phyloP scores from a whole-genome alignment of 495 filamentous ascomycete genomes.

The Podospora fimiseda region DNA sequence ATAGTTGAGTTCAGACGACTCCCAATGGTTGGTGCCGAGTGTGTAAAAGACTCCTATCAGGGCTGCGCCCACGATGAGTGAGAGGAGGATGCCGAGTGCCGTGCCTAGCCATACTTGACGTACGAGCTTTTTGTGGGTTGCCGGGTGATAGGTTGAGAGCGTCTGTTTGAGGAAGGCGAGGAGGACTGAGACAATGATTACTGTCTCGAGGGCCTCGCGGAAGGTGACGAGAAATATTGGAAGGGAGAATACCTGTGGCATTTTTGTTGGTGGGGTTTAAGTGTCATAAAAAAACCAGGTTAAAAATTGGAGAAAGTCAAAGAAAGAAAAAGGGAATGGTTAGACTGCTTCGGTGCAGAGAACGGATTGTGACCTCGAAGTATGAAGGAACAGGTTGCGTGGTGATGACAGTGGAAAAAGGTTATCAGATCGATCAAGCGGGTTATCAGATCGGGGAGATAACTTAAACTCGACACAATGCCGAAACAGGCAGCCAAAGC shows the following conservation, averaged over 20 bases:
- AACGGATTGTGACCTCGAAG: too few relatives aligned
- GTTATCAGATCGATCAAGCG: conserved; percentile 9
- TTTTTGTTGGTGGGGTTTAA: conserved; percentile 25
- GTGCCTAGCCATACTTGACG: conserved; percentile 73
- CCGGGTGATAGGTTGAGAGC: conserved; percentile 51
- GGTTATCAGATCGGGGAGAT: conserved; percentile 6
- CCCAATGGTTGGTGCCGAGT: conserved; percentile 58
- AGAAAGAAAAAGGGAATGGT: too few relatives aligned
- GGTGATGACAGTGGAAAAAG: not conserved
- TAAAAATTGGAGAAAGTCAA: too few relatives aligned
- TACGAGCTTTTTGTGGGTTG: conserved; percentile 62
- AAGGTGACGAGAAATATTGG: conserved; percentile 83
- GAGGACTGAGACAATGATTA: conserved; percentile 75
- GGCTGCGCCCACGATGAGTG: conserved; percentile 60
- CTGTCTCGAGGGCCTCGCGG: conserved; percentile 74
- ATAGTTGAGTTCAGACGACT: conserved; percentile 63
- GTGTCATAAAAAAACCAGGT: not conserved
- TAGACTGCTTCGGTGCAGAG: too few relatives aligned
- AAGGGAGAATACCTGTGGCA: conserved; percentile 57
- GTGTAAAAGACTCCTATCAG: conserved; percentile 79
- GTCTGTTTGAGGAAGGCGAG: conserved; percentile 77
- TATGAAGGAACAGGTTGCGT: not conserved
- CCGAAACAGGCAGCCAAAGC: not conserved
- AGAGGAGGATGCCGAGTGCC: conserved; percentile 55
- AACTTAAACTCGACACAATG: too few relatives aligned